These are phyloP conservation scores for Entomortierella lignicola DNA, from an alignment of 192 early-diverging fungal species.

Conservation along the genomic window DNA sequence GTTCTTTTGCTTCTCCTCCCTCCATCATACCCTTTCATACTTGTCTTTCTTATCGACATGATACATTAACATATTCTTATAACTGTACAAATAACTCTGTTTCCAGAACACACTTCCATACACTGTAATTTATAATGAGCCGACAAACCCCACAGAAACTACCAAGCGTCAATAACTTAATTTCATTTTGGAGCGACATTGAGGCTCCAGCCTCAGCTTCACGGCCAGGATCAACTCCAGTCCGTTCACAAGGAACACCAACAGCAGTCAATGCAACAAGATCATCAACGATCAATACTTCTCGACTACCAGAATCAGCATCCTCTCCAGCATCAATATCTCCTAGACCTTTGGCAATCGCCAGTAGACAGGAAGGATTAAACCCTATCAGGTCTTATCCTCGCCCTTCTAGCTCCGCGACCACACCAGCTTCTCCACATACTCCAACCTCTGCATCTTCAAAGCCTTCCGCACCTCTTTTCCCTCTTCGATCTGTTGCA, in stretches of 20 bases:
- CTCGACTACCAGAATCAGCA: neutral
- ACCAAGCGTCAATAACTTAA: conserved; percentile 48
- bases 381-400: neutral
- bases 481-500: conserved; percentile 42
- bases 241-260: neutral
- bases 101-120: neutral
- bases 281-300: neutral
- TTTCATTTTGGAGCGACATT: conserved; percentile 46
- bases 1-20: neutral
- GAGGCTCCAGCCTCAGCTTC: conserved; percentile 11
- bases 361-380: neutral
- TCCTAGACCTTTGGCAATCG: neutral
- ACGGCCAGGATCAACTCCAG: neutral
- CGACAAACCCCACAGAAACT: conserved; percentile 10
- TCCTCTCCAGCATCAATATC: conserved; percentile 6
- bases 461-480: conserved; percentile 12
- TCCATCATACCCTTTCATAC: neutral
- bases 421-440: neutral
- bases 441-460: neutral
- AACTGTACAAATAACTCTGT: neutral
- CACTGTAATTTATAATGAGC: conserved; percentile 10
- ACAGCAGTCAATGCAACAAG: neutral
- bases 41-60: neutral
- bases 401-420: conserved; percentile 1
- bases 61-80: too few relatives aligned